Base-by-base conservation (phyloP, 2,329 filamentous ascomycete genomes). In the Bipolaris oryzae region DNA sequence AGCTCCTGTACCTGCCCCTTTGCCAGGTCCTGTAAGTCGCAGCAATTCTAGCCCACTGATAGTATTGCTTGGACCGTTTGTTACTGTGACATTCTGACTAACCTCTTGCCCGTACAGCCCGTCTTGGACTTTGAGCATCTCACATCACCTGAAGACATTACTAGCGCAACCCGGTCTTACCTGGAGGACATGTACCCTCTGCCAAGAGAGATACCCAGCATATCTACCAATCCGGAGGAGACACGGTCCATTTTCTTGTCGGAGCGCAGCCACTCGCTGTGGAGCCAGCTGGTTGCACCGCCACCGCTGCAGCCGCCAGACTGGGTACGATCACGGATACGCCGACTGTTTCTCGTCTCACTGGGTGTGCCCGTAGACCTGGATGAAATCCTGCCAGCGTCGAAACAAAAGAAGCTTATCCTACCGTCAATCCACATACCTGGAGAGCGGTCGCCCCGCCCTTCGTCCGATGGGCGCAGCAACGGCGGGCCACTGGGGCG, bases 321-420 rank as follows among this genome's bases (percentile, higher is more conserved):
- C 76, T 99, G 95, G 95, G 96, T 97, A 57, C 91, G 95, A 62
- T 96, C 92, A 50, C 91, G 93, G 49, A 99, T 96, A 67, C 88
- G 95, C 50, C 90, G 95, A 25, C 85, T 99, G 23, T 99, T 99
- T 75, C 87, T 99, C 39, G 93, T 99, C 51, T 97, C 93, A 1
- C 85, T 99, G 0, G 95, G 95, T 16, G 95, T 99, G 0, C 95
- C 95, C 1, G 92, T 99, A 42, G 95, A 99, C 70, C 84, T 99
- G 0, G 95, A 99, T 76, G 95, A 99, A 79, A 98, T 99, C 53
- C 85, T 99, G 7, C 95, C 95, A 0, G 93, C 94, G 0, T 96
- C 91, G 11, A 98, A 98, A 77, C 95, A 99, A 76, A 98, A 98
- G 84, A 98, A 98, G 74, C 87, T 99, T 16, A 85, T 99, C 4